phyloP scores from a whole-genome alignment of 345 rosid genomes.

The Xanthoceras sorbifolium region DNA sequence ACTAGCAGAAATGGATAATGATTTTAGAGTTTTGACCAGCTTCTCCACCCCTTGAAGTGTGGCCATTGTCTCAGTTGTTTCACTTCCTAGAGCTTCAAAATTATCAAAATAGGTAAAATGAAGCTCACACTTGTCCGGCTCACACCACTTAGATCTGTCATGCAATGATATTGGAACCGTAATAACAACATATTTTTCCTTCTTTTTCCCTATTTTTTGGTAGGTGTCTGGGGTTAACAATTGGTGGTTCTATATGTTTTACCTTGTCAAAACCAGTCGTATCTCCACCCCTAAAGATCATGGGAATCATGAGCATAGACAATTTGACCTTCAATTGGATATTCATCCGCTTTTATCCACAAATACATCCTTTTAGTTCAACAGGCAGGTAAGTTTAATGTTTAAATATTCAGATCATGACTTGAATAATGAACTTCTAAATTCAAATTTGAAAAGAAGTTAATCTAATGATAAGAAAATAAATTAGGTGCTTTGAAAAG shows the following conservation, averaged over 20 bases:
- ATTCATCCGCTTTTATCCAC: background rate
- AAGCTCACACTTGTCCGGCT: background rate
- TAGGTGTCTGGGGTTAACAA: background rate
- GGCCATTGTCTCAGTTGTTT: background rate
- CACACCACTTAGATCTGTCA: background rate
- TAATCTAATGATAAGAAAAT: background rate
- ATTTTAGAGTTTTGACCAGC: background rate
- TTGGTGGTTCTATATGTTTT: background rate
- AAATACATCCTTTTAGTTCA: background rate
- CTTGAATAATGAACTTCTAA: background rate
- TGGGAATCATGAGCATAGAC: background rate
- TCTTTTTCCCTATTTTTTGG: background rate
- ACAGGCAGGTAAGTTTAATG: background rate
- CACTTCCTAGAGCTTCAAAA: background rate
- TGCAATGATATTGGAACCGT: background rate
- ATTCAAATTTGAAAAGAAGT: background rate
- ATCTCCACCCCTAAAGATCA: background rate
- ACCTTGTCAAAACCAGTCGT: background rate
- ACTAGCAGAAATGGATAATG: background rate
- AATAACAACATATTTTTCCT: background rate
- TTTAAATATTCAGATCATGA: background rate
- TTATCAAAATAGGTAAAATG: background rate
- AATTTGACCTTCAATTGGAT: background rate
- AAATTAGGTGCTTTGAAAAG: background rate
- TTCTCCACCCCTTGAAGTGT: background rate